Evolutionary conservation across 192 early-diverging fungal genomes (phyloP), one percentile per base, ranked within the genome.

Genomic region (Podila minutissima): DNA sequence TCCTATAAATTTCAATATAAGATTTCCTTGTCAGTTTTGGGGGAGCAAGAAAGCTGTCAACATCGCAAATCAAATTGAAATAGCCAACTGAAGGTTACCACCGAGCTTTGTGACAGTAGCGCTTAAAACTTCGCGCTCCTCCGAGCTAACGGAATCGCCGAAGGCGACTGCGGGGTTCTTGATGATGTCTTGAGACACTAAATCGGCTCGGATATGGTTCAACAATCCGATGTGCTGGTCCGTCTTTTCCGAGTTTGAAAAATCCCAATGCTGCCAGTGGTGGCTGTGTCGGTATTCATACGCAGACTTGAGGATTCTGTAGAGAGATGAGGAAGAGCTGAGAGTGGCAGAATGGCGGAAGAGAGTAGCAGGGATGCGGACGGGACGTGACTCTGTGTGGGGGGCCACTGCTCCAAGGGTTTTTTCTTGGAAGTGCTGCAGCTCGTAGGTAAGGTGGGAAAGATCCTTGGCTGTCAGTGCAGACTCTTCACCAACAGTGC

Each of bases 381-480:
- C 51, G 1, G 84, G 72, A 20, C 62, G 60, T 13, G 60, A 24
- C 6, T 37, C 26, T 6, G 46, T 69, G 37, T 59, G 22, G 26
- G 28, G 9, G 22, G 41, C 8, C 19, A 59, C 17, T 33, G 75
- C 41, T 4, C 87, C 89, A 12, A 90, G 70, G 60, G 61, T 70
- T 17, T 87, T 83, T 60, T 90, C 82, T 73, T 90, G 89, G 62
- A 88, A 87, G 57, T 88, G 83, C 41, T 87, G 86, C 59, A 90
- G 51, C 22, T 77, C 71, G 33, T 84, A 78, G 19, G 82, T 67
- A 29, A 88, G 79, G 8, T 69, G 48, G 11, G 89, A 82, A 28
- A 90, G 75, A 4, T 87, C 84, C 24, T 75, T 66, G 29, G 84
- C 78, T n/a, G 83, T 74, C 55, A 67, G 26, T 22, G 68, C 22